These are phyloP conservation scores for Lotus japonicus DNA, from an alignment of 306 rosid genomes.

Conservation along the genomic window DNA sequence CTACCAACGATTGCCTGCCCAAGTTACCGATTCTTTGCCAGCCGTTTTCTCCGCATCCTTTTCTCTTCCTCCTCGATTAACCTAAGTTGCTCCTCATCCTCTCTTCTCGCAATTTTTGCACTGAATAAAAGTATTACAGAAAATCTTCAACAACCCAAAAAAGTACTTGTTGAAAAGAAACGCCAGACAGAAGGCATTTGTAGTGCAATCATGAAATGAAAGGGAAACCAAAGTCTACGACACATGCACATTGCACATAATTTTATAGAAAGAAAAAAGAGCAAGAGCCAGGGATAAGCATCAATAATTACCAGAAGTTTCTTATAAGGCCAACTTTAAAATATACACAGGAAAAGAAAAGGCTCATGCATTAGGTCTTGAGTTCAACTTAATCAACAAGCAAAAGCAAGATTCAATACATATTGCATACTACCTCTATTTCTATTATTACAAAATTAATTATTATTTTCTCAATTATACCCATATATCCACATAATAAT, in stretches of 20 bases:
- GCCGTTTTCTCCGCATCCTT: slow-evolving; percentile 35
- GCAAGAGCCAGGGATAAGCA: background rate
- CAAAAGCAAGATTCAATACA: no score
- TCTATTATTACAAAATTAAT: no score
- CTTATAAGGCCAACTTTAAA: no score
- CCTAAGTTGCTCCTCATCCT: slow-evolving; percentile 59
- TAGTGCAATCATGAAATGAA: background rate
- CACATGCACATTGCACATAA: background rate
- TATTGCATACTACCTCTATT: no score
- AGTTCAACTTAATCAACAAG: no score
- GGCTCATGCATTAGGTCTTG: no score
- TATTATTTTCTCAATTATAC: no score
- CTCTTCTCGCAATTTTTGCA: slow-evolving; percentile 37
- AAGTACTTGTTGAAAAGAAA: no score
- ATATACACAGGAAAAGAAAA: no score
- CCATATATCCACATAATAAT: no score
- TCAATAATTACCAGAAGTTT: no score
- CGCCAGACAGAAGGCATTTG: no score
- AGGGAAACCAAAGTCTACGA: background rate
- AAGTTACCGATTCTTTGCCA: slow-evolving; percentile 41
- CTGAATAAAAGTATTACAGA: slow-evolving; percentile 28
- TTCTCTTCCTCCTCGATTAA: slow-evolving; percentile 56
- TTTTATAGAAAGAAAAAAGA: background rate
- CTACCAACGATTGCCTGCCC: background rate
- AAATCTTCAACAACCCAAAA: background rate